phyloP scores from a whole-genome alignment of 495 filamentous ascomycete species.

The Trichoderma gamsii region DNA sequence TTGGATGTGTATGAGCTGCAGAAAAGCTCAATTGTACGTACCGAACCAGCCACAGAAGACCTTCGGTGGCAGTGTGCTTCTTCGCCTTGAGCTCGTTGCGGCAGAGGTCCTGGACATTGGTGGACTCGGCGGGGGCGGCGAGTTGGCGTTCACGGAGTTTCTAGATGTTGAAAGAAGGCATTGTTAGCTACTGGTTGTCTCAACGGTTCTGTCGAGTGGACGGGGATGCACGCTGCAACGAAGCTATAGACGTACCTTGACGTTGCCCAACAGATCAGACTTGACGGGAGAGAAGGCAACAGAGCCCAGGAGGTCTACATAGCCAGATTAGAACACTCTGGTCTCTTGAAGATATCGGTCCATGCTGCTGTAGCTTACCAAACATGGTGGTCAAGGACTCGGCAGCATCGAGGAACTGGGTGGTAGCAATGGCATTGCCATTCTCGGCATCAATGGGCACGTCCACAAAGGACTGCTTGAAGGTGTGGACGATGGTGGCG shows the following conservation, averaged over 20 bases:
- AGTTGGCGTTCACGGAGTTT: slow-evolving; percentile 85
- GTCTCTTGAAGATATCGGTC: neutral
- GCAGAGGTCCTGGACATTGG: slow-evolving; percentile 76
- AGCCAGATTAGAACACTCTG: neutral
- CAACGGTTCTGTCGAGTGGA: neutral
- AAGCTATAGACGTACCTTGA: slow-evolving; percentile 58
- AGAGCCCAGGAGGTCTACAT: slow-evolving; percentile 72
- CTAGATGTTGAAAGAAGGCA: slow-evolving; percentile 35
- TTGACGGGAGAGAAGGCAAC: slow-evolving; percentile 82
- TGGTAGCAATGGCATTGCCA: slow-evolving; percentile 71
- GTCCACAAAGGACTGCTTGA: slow-evolving; percentile 74
- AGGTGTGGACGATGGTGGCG: slow-evolving; percentile 75
- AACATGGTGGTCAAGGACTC: slow-evolving; percentile 82
- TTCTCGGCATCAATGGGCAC: slow-evolving; percentile 68
- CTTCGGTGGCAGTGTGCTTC: slow-evolving; percentile 80
- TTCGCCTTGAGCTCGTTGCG: slow-evolving; percentile 79
- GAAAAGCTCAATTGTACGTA: slow-evolving; percentile 32
- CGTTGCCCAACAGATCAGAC: slow-evolving; percentile 82
- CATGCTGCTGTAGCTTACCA: slow-evolving; percentile 47
- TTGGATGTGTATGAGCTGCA: slow-evolving; percentile 7
- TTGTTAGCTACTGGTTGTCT: neutral
- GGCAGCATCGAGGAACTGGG: slow-evolving; percentile 85
- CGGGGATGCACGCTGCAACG: neutral
- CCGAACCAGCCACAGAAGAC: slow-evolving; percentile 87
- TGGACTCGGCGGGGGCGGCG: slow-evolving; percentile 67